Base-by-base conservation (phyloP, 805 yeast species). In the Myxozyma neotropica region DNA sequence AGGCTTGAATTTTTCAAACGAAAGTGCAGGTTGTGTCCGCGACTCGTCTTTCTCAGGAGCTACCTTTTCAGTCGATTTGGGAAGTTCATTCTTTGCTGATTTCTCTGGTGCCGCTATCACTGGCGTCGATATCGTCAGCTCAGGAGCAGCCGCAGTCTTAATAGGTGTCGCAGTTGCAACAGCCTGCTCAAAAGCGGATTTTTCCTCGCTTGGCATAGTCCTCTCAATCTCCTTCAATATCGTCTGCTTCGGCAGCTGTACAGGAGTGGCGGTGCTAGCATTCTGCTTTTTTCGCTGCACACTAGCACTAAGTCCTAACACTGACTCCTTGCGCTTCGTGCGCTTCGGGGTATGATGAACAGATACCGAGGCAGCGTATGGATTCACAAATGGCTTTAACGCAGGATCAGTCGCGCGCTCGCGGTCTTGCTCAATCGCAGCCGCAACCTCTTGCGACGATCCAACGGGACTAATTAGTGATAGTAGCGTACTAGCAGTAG, bases 401-500 rank as follows among this genome's bases (percentile, higher is more conserved):
- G 70, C 64, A 12, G 66, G 66, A 47, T 62, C 66, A 15, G 43
- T 58, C 49, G 29, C 55, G 44, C 46, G 49, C 58, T 36, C 61
- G 45, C 58, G 46, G 57, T 43, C 49, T 45, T 61, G 44, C 42
- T 59, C 57, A 23, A 53, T 21, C 6, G 56, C 58, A 3, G 51
- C 50, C 13, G 59, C 59, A 10, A 63, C 63, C 8, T 67, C 69
- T 6, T 68, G 66, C n/a, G 67, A 68, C 35, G 55, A 40, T 8
- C 66, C 66, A n/a, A 62, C 61, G 5, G 66, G 66, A 24, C 75
- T 78, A n/a, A 80, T 66, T 44, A 80, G 70, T 2, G 83, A 79
- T 44, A 81, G 68, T 49, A 81, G 70, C 1, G 84, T 78, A 53
- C 80, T 73, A 0, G 85, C 85, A 0, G 84, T 78, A 36, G 74